phyloP scores from a whole-genome alignment of 2,329 filamentous ascomycete genomes.

The Leptographium radiaticola region DNA sequence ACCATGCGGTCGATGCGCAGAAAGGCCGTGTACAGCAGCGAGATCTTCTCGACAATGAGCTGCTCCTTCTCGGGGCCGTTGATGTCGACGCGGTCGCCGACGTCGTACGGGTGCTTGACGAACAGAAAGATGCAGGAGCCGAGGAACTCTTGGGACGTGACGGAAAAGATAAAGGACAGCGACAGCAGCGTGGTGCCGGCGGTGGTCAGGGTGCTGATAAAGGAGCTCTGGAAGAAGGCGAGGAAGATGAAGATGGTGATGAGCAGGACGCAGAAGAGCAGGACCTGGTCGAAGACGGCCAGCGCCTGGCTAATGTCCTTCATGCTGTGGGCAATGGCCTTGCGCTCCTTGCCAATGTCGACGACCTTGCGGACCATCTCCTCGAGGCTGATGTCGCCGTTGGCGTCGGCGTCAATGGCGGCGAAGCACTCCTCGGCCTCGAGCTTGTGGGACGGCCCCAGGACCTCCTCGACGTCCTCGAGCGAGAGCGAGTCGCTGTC shows the following conservation, averaged over 20 bases:
- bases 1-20: conserved; percentile 72
- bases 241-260: conserved; percentile 77
- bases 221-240: conserved; percentile 77
- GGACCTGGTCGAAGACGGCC: conserved; percentile 74
- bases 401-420: conserved; percentile 71
- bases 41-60: conserved; percentile 85
- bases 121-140: conserved; percentile 98
- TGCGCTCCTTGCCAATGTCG: conserved; percentile 73
- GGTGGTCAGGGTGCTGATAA: conserved; percentile 74
- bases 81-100: conserved; percentile 87
- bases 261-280: conserved; percentile 69
- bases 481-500: conserved; percentile 65
- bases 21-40: conserved; percentile 85
- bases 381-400: conserved; percentile 88
- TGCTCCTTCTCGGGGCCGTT: conserved; percentile 39
- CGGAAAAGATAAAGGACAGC: conserved; percentile 91
- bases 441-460: conserved; percentile 57
- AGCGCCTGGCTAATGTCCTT: conserved; percentile 95
- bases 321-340: conserved; percentile 85
- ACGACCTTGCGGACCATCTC: conserved; percentile 86
- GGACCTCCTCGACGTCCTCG: conserved; percentile 79
- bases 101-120: conserved; percentile 95
- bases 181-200: conserved; percentile 87
- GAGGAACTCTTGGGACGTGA: conserved; percentile 87
- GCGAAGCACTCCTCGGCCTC: conserved; percentile 81